Evolutionary conservation across 164 flowering plant genomes (phyloP).

Genomic region (Paratinospora sagittata): DNA sequence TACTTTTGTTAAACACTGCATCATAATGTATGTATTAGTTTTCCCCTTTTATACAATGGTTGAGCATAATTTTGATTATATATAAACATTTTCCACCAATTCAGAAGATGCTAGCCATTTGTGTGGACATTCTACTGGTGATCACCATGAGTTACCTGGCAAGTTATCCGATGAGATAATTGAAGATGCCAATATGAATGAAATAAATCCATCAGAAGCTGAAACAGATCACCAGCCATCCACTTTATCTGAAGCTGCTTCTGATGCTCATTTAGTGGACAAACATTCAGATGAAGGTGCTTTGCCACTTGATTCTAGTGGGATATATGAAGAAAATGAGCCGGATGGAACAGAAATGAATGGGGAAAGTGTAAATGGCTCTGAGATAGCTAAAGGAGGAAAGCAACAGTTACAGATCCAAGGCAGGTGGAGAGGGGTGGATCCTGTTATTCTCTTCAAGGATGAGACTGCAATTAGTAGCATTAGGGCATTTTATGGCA

Average conservation of each 20-base stretch:
- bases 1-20: too few species aligned
- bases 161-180: conserved; percentile 14
- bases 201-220: conserved; percentile 14
- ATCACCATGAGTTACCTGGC: conserved; percentile 2
- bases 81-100: conserved; percentile 25
- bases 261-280: conserved; percentile 29
- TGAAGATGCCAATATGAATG: conserved; percentile 12
- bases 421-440: conserved; percentile 93
- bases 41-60: neutral
- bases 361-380: conserved; percentile 25
- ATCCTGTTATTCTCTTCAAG: conserved; percentile 78
- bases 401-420: conserved; percentile 69
- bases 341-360: conserved; percentile 26
- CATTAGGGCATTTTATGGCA: conserved; percentile 77
- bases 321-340: conserved; percentile 22
- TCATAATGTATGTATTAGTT: neutral
- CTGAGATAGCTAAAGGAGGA: conserved; percentile 24
- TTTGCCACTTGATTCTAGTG: conserved; percentile 22
- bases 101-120: conserved; percentile 24
- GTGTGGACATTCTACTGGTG: conserved; percentile 10
- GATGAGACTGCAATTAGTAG: conserved; percentile 51
- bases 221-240: conserved; percentile 8
- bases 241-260: conserved; percentile 19
- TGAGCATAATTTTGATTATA: neutral
- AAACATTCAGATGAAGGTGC: conserved; percentile 26